Conservation (phyloP, 129 eudicot genomes). For the Chrysanthemum lavandulifolium region DNA sequence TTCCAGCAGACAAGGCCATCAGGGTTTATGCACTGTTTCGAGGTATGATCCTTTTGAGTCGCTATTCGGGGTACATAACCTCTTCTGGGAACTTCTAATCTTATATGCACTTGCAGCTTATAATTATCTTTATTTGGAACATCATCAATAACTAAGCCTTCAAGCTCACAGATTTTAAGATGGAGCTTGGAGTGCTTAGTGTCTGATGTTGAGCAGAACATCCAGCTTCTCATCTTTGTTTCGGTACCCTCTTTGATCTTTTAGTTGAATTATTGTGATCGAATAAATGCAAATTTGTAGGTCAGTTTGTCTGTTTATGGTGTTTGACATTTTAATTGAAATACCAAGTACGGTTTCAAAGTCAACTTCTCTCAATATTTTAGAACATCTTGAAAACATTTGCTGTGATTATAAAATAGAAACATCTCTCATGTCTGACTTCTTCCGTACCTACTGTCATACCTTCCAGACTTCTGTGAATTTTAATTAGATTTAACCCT, state of each 20-base stretch:
- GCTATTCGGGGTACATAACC: conserved; percentile 30
- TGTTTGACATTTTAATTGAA: conserved; percentile 37
- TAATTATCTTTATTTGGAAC: conserved; percentile 32
- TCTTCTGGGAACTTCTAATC: conserved; percentile 34
- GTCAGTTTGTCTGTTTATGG: conserved; percentile 23
- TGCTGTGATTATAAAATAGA: conserved; percentile 20
- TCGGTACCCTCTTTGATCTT: conserved; percentile 8
- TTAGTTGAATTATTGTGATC: conserved; percentile 13
- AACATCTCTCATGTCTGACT: conserved; percentile 33
- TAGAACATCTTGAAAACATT: conserved; percentile 27
- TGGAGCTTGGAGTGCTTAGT: conserved; percentile 44
- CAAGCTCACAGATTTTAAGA: conserved; percentile 44
- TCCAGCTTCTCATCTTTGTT: conserved; percentile 46
- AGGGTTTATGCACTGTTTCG: conserved; percentile 33
- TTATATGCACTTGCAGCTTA: conserved; percentile 37
- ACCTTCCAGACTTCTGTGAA: conserved; percentile 27
- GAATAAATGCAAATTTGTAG: conserved; percentile 11
- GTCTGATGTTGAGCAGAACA: conserved; percentile 33
- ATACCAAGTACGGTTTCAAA: conserved; percentile 32
- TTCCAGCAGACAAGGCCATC: conserved; percentile 49
- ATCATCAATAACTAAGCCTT: conserved; percentile 31
- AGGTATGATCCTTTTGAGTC: conserved; percentile 32
- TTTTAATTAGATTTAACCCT: not conserved
- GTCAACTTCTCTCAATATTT: conserved; percentile 46
- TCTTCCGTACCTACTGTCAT: conserved; percentile 36